A percentile compares a stretch with the other conserved stretches of the same genome.
Conservation (phyloP, 2,329 filamentous ascomycete species). For the Sordariomycetes sp. region DNA sequence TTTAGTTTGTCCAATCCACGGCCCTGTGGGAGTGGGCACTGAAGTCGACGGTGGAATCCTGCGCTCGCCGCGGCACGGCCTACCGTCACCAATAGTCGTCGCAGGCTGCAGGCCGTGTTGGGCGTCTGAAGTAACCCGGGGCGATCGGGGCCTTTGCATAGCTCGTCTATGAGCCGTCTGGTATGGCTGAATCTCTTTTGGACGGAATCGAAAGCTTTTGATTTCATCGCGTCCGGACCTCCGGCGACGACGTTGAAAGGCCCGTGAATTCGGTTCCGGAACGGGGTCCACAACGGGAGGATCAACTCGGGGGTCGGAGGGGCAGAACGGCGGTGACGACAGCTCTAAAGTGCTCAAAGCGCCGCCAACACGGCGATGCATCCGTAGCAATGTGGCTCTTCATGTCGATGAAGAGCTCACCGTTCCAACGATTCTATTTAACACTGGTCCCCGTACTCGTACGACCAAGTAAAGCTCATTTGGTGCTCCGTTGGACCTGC, state of each 20-base stretch:
- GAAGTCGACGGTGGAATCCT: neutral
- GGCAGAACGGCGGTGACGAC: neutral
- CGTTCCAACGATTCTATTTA: too few species aligned
- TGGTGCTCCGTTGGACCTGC: too few species aligned
- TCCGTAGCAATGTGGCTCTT: neutral
- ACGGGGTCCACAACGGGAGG: slow-evolving; percentile 4
- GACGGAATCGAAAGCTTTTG: neutral
- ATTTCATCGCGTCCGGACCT: neutral
- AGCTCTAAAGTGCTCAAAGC: too few species aligned
- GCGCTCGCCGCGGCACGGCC: neutral
- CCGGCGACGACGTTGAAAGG: neutral
- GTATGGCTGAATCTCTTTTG: too few species aligned
- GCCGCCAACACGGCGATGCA: neutral
- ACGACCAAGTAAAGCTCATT: too few species aligned
- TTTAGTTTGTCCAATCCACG: neutral
- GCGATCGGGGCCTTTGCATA: neutral
- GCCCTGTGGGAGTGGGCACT: slow-evolving; percentile 1
- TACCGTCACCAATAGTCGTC: too few species aligned
- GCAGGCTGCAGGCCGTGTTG: neutral
- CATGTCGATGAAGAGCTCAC: too few species aligned
- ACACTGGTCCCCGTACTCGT: too few species aligned
- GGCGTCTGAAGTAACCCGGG: neutral
- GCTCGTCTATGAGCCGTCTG: too few species aligned
- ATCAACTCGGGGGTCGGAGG: slow-evolving; percentile 4
- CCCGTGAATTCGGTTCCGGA: slow-evolving; percentile 1